Evolutionary conservation across 75 land plant genomes (phyloP), one percentile per base, ranked within the genome.

Genomic region (Larix kaempferi): DNA sequence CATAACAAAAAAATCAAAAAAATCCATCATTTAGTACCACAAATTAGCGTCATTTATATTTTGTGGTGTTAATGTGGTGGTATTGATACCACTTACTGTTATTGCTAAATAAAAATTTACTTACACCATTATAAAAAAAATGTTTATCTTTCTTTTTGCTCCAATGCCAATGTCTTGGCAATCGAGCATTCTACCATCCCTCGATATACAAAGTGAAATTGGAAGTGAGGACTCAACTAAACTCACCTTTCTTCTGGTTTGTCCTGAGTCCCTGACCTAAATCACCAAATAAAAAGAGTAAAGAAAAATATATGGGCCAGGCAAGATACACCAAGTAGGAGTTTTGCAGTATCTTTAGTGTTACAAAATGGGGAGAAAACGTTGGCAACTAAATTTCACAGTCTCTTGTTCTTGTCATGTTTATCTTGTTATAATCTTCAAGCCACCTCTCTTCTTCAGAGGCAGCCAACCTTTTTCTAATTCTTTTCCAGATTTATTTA

Each of bases 401-500:
- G 2, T 22, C 37, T 29, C 67, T 64, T 27, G 35, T 64, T 14
- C 0, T 26, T 62, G 27, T 62, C 14, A 25, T 14, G 5, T 33
- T 35, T 33, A 92, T 94, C 92, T 89, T 92, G 75, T 94, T 94
- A 77, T 94, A 94, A 73, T 94, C 94, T 77, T 94, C 97, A 57
- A 92, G 91, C 97, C 94, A 94, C 35, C 76, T 59, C 76, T 94
- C 97, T 61, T 94, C 94, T 57, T 92, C 92, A 83, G 92, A 94
- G 35, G 92, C 97, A 60, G 78, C 83, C 74, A 89, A 65, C 97
- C 97, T 92, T 81, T 92, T 94, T 67, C 90, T 92, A 61, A 94
- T 88, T 67, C 79, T 94, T 54, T 94, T 94, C 63, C 92, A 90
- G 41, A 92, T 92, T 55, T 94, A 94, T 80, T 90, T 94, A 78